phyloP scores from a whole-genome alignment of 768 basidiomycete genomes.

The Xerocomus spinulosus region DNA sequence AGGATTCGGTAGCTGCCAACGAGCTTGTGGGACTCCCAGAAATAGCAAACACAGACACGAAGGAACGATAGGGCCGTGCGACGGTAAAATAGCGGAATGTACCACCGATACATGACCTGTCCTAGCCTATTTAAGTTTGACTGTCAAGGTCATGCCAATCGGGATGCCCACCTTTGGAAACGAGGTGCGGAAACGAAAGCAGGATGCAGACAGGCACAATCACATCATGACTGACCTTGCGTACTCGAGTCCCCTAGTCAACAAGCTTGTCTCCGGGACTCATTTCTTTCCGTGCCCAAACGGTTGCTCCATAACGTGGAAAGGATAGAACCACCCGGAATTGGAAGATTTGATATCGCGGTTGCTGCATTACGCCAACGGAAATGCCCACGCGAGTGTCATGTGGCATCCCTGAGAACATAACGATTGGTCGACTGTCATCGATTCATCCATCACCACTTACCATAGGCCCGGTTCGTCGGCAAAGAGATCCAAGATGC shows the following conservation, averaged over 20 bases:
- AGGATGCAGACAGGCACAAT: constrained; percentile 16
- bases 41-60: neutral
- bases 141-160: neutral
- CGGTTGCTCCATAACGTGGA: constrained; percentile 6
- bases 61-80: neutral
- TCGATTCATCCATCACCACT: neutral
- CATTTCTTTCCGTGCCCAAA: constrained; percentile 3
- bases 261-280: constrained; percentile 1
- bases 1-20: neutral
- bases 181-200: constrained; percentile 3
- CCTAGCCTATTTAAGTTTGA: constrained; percentile 14
- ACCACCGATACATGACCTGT: neutral
- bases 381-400: constrained; percentile 15
- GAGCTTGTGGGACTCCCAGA: neutral
- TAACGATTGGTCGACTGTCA: constrained; percentile 2
- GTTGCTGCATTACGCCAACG: constrained; percentile 8
- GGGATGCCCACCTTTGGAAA: constrained; percentile 9
- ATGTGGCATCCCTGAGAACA: constrained; percentile 10
- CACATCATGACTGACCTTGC: constrained; percentile 7
- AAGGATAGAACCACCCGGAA: constrained; percentile 8
- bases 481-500: neutral
- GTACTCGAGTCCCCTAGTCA: neutral
- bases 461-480: neutral
- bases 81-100: constrained; percentile 4
- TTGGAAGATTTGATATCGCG: constrained; percentile 16